Base-by-base conservation (phyloP, 306 rosid species). In the Leucaena leucocephala region DNA sequence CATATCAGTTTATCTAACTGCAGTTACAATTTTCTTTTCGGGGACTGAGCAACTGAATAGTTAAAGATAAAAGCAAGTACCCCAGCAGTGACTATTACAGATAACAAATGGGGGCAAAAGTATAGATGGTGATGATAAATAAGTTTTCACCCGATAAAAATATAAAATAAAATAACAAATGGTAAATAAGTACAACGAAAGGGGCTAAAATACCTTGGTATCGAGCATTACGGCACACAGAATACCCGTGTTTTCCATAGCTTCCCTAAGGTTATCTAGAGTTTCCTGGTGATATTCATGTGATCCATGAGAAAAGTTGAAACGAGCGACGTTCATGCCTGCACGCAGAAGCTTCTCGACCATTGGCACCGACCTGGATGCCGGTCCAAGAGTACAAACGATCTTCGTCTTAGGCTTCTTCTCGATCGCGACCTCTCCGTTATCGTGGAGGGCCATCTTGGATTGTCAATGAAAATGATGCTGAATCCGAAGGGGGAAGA, bases 221-320 rank as follows among this genome's bases (percentile, higher is more conserved):
- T 95, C 98, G 64, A 95, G 98, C 98, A 95, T 95, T 81, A 95
- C 94, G 59, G 98, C 98, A 82, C 98, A 95, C 76, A 92, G 97
- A 79, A 91, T 90, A 65, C 99, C 96, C 16, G 98, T 95, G 50
- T 79, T 91, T 33, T 95, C 98, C 99, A 92, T 95, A 57, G 90
- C 97, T 35, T 89, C 78, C 69, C 84, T 70, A 71, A 95, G 94
- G 76, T 95, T 95, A 67, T 95, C 85, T 48, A 95, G 96, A 33
- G 99, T 95, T 86, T 95, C 99, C 88, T 91, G 98, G 62, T 95
- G 99, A 78, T 92, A 95, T 0, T 81, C 97, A 65, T 95, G 98
- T 44, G 99, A 95, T 52, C 99, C 99, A 62, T 92, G 98, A 14
- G 99, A 95, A 88, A 95, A 95, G 88, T 95, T 95, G 84, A 95